Evolutionary conservation across 345 rosid species (phyloP), one percentile per base, ranked within the genome.

Genomic region (Boechera retrofracta): DNA sequence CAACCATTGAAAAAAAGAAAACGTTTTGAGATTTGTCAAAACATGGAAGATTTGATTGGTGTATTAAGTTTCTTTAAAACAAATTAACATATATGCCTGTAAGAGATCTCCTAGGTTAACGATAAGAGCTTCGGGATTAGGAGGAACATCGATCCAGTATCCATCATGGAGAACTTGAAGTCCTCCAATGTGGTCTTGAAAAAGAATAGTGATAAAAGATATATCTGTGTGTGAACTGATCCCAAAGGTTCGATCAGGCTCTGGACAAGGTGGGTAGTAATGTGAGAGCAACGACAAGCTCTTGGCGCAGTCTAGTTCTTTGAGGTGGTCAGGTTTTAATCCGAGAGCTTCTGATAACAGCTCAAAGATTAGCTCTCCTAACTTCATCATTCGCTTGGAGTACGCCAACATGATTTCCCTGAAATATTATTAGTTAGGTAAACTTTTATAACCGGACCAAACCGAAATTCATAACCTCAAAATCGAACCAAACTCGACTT

Each of bases 301-400:
- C 38, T 82, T 76, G 0, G 75, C 71, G 8, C 89, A 85, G 2
- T 53, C 82, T 57, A 78, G 73, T 35, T 79, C 86, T 60, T 42
- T 67, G 1, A 85, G 79, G 69, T 78, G 80, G 48, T 72, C 55
- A 5, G 83, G 49, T 21, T 68, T 77, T 71, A 88, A 45, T 6
- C 90, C 86, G 2, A 88, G 82, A 47, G 87, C 86, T 77, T 88
- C 88, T 0, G 92, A 85, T 6, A 88, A 70, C n/a, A 85, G 58
- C 72, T 85, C 84, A 16, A 88, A 72, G 7, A 86, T 29, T 21
- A 74, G 21, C 26, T 15, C n/a, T 0, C 85, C 88, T 36, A 87
- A 64, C 33, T 70, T 59, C 77, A 3, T 78, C 45, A 84, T 77
- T 56, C 57, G 62, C 48, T 79, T 47, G 1, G 83, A 60, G 76